A percentile compares a stretch with the other conserved stretches of the same genome.
Evolutionary conservation across 441 rosid genomes (phyloP).

Genomic region (Arabidopsis lyrata): DNA sequence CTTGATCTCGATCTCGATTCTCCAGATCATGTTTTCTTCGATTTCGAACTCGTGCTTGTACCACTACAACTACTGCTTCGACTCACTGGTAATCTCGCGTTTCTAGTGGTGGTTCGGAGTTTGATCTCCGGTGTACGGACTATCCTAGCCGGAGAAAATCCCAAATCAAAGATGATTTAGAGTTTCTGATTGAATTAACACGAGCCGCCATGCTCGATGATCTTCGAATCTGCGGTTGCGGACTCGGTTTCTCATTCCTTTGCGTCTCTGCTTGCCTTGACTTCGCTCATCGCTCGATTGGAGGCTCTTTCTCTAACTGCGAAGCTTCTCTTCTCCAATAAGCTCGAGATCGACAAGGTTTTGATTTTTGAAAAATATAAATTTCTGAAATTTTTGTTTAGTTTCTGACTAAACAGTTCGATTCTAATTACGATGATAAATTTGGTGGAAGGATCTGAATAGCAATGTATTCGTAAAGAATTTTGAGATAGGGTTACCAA

Average conservation of each 20-base stretch:
- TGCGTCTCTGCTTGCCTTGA: no score
- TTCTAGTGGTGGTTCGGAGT: slow-evolving; percentile 41
- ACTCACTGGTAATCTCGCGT: slow-evolving; percentile 50
- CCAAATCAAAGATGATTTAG: slow-evolving; percentile 65
- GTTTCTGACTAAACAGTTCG: no score
- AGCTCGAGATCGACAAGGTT: no score
- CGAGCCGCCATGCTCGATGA: slow-evolving; percentile 46
- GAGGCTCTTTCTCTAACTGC: no score
- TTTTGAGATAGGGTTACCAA: no score
- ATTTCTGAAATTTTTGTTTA: no score
- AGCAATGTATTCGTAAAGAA: no score
- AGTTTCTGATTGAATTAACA: slow-evolving; percentile 40
- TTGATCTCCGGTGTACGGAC: slow-evolving; percentile 85
- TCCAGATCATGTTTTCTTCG: slow-evolving; percentile 34
- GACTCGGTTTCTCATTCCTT: slow-evolving; percentile 55
- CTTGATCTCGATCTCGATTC: slow-evolving; percentile 46
- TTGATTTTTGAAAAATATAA: no score
- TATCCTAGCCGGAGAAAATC: slow-evolving; percentile 68
- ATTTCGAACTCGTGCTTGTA: slow-evolving; percentile 50
- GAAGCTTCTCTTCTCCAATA: no score
- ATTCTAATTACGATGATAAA: no score
- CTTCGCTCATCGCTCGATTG: no score
- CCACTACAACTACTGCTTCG: slow-evolving; percentile 64
- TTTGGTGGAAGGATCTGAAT: no score
- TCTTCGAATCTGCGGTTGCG: slow-evolving; percentile 72